Conservation (phyloP, 306 rosid genomes). For the Urtica urens region DNA sequence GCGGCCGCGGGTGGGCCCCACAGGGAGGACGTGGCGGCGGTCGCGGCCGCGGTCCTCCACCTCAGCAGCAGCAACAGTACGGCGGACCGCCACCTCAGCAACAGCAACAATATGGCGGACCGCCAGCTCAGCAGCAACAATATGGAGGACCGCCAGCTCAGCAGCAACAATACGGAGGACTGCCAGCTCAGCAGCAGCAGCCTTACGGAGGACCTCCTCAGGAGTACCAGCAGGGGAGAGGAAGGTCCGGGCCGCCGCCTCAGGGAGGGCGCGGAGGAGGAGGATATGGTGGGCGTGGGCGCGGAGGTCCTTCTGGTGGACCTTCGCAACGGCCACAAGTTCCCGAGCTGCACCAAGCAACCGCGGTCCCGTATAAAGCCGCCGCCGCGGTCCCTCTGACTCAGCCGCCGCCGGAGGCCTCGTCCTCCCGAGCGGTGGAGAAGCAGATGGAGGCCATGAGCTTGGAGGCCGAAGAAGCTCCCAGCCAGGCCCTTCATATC, state of each 20-base stretch:
- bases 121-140: slow-evolving; percentile 45
- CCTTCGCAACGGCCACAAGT: slow-evolving; percentile 50
- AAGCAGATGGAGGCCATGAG: slow-evolving; percentile 27
- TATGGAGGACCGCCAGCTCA: slow-evolving; percentile 39
- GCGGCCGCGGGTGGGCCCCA: slow-evolving; percentile 45
- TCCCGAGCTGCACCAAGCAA: slow-evolving; percentile 99
- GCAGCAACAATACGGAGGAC: too few relatives aligned
- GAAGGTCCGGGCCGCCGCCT: slow-evolving; percentile 68
- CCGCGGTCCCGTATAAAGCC: slow-evolving; percentile 50
- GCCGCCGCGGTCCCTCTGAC: slow-evolving; percentile 55
- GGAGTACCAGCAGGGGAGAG: slow-evolving; percentile 63
- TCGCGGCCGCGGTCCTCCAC: slow-evolving; percentile 44
- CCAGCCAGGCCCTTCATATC: slow-evolving; percentile 36
- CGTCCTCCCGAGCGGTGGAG: slow-evolving; percentile 43
- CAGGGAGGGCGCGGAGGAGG: slow-evolving; percentile 67
- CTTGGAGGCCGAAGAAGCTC: slow-evolving; percentile 28
- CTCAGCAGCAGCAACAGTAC: slow-evolving; percentile 59
- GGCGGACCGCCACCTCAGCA: slow-evolving; percentile 40
- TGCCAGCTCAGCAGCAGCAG: slow-evolving; percentile 44
- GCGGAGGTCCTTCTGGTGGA: slow-evolving; percentile 54
- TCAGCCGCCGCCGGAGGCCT: slow-evolving; percentile 31
- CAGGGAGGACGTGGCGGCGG: slow-evolving; percentile 52
- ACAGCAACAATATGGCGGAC: too few relatives aligned
- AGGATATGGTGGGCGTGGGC: slow-evolving; percentile 49
- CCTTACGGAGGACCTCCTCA: slow-evolving; percentile 42